A percentile compares a stretch with the other conserved stretches of the same genome.
These are phyloP conservation scores for Chamaecyparis obtusa DNA, from an alignment of 75 land plant species.

Conservation along the genomic window DNA sequence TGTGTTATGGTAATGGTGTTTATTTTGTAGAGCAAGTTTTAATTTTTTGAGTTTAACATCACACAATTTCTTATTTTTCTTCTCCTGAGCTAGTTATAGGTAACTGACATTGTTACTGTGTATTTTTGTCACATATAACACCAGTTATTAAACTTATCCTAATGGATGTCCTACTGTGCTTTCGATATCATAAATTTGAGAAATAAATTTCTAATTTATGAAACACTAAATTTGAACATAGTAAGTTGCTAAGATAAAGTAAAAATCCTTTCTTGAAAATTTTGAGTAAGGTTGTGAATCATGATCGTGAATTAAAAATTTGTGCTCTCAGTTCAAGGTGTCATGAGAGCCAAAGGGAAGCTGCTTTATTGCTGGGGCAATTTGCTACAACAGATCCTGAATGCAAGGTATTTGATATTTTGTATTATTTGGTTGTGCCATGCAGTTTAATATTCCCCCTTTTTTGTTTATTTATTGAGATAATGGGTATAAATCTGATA, in stretches of 20 bases:
- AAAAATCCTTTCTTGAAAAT: background rate
- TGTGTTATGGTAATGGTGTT: background rate
- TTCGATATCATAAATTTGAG: background rate
- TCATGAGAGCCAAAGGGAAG: conserved; percentile 94
- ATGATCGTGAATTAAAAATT: background rate
- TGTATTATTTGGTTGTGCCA: background rate
- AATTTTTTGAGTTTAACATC: background rate
- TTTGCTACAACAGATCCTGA: conserved; percentile 99
- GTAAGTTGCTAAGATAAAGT: background rate
- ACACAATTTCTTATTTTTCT: background rate
- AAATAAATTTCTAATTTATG: background rate
- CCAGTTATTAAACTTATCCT: background rate
- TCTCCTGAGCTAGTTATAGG: background rate
- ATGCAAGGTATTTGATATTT: conserved; percentile 68
- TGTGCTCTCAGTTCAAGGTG: conserved; percentile 74
- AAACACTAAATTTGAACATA: no score
- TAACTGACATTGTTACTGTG: background rate
- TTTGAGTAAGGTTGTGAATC: background rate
- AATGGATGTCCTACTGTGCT: background rate
- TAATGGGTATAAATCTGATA: background rate
- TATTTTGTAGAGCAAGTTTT: background rate
- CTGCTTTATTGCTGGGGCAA: conserved; percentile 93
- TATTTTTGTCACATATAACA: background rate
- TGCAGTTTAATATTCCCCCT: background rate
- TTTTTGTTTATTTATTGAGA: background rate